A percentile compares a stretch with the other conserved stretches of the same genome.
These are phyloP conservation scores for Selaginella tamariscina DNA, from an alignment of 75 land plant genomes.

Conservation along the genomic window DNA sequence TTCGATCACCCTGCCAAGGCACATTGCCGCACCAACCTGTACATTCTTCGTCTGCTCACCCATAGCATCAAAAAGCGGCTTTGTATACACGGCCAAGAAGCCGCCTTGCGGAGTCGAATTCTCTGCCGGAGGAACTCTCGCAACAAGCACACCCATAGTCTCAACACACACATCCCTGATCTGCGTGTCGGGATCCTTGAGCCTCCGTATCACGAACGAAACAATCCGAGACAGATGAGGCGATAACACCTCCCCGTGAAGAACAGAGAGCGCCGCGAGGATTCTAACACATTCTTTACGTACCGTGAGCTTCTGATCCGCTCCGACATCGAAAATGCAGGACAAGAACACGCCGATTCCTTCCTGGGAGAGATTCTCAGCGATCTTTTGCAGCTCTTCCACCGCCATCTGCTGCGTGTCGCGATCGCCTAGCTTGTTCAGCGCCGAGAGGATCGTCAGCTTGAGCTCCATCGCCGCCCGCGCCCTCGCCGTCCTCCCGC, in stretches of 20 bases:
- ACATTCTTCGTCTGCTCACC: background rate
- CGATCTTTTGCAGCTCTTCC: background rate
- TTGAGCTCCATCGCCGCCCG: slow-evolving; percentile 32
- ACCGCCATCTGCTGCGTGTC: slow-evolving; percentile 59
- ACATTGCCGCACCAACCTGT: background rate
- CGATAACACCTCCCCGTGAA: background rate
- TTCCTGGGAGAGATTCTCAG: background rate
- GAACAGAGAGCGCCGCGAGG: background rate
- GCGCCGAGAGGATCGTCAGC: slow-evolving; percentile 37
- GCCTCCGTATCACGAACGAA: background rate
- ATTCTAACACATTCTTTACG: background rate
- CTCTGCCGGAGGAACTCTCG: background rate
- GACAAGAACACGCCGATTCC: background rate
- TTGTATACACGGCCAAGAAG: background rate
- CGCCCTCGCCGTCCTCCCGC: background rate
- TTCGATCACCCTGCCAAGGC: background rate
- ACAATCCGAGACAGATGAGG: background rate
- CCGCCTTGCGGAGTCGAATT: background rate
- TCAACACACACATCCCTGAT: background rate
- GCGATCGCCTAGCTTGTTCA: slow-evolving; percentile 82
- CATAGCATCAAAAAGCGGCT: background rate
- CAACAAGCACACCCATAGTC: background rate
- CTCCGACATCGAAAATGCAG: background rate
- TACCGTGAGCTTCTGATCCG: background rate
- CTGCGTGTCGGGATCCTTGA: background rate